Base-by-base conservation (phyloP, 2,329 filamentous ascomycete genomes). In the Dryadomyces sulphureus region DNA sequence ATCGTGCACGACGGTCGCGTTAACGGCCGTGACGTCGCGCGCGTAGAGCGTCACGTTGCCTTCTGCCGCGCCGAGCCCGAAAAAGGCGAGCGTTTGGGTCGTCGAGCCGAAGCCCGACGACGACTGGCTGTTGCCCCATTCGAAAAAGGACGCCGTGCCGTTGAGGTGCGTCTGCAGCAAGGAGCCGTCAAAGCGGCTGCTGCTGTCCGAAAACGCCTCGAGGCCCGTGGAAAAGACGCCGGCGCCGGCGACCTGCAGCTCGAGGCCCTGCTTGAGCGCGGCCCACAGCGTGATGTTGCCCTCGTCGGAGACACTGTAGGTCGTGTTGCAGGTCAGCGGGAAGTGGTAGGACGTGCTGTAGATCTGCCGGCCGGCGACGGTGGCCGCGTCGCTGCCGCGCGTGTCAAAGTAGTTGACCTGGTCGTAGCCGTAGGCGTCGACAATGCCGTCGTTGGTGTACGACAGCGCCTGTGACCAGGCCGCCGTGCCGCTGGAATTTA, bases 381-480 rank as follows among this genome's bases (percentile, higher is more conserved):
- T 40, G 17, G 11, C 47, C 8, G 21, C 19, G 38, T 65, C 62
- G 5, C 45, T 48, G 16, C 62, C 63, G 6, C 27, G 36, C 25
- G 59, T 52, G 38, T 57, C 17, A n/a, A 63, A 53, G 17, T 60
- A 56, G 46, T 62, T 60, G 49, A 64, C 22, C 56, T 83, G 77
- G 43, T 50, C 52, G 40, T 50, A 55, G 16, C 65, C 65, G 30
- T 50, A 55, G n/a, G 48, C 52, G 9, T 51, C 49, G 21, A 73
- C 60, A 44, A 67, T 63, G 24, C 77, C 79, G 22, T 65, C 56
- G 49, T 73, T 71, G 17, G 65, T 67, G 54, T 79, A 70, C 9
- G 61, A 59, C 1, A 83, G 66, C 7, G 58, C 60, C 55, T 86
- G 82, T 6, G 59, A 62, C 81, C 81, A 86, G 3, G 62, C 59